Evolutionary conservation across 2,329 filamentous ascomycete species (phyloP).

Genomic region (Pseudogymnoascus sp.): DNA sequence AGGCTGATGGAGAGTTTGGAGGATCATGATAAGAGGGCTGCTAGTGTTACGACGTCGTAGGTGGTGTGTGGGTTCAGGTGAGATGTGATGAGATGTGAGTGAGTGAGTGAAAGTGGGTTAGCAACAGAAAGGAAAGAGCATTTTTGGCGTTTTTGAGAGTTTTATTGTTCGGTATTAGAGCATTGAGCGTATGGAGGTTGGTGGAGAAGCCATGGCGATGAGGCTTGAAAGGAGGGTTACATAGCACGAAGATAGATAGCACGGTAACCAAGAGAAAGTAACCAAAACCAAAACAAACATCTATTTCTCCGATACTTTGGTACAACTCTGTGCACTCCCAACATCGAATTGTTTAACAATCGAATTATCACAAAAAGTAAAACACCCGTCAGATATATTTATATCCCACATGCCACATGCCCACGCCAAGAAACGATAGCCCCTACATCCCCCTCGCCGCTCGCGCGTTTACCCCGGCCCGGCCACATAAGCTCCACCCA

Average conservation of each 20-base stretch:
- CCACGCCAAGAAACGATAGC: background rate
- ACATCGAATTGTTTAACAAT: background rate
- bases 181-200: background rate
- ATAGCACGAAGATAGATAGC: background rate
- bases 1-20: conserved; percentile 8
- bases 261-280: background rate
- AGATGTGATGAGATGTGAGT: no score
- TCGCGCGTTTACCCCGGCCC: background rate
- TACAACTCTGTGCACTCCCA: background rate
- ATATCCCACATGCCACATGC: background rate
- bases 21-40: conserved; percentile 11
- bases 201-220: background rate
- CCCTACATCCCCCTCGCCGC: background rate
- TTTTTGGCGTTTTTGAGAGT: background rate
- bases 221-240: background rate
- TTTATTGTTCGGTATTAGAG: background rate
- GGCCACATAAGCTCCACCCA: background rate
- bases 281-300: background rate
- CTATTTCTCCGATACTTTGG: background rate
- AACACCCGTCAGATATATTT: background rate
- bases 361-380: no score
- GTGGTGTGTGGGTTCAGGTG: background rate
- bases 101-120: no score
- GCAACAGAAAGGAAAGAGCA: no score
- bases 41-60: background rate